Base-by-base conservation (phyloP, 257 asterid genomes). In the Nicotiana benthamiana region DNA sequence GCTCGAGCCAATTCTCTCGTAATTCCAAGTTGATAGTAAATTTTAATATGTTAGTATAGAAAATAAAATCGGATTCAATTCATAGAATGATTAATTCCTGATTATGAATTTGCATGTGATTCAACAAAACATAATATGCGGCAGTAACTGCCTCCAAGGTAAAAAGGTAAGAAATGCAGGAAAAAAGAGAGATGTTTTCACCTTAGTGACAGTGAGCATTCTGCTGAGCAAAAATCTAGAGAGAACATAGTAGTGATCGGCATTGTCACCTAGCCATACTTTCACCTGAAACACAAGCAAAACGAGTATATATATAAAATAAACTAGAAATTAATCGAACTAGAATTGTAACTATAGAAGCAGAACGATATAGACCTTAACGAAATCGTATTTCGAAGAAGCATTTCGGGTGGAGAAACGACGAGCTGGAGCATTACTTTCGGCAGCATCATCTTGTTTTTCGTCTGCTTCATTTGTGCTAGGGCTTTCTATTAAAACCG, bases 241-340 rank as follows among this genome's bases (percentile, higher is more conserved):
- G 26, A 96, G 95, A 81, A 96, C 99, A 84, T 96, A 96, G 78
- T 94, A 96, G 88, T 96, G 98, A 90, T 96, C 97, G 77, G 99
- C 99, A 88, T 93, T 94, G 83, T 94, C 97, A 82, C 99, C 98
- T 87, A 96, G 84, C 98, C 99, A 96, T 2, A 96, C 99, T 87
- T 96, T 96, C 81, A 96, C 99, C 99, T 94, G 87, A 54, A 80
- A 3, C 75, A 75, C 9, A 9, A 34, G 9, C 13, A 22, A 6
- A 62, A 18, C 48, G 3, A 10, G 43, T 13, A 34, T 51, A 28
- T 28, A 28, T 28, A 28, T 32, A 16, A 4, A 12, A 54, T 6
- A 57, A 28, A 62, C 36, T 24, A 65, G 60, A 2, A 18, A 43
- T 7, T n/a, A 77, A 6, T 60, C 7, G 34, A 30, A 12, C 3